phyloP scores from a whole-genome alignment of 2,329 filamentous ascomycete genomes.

The Fusarium secorum region DNA sequence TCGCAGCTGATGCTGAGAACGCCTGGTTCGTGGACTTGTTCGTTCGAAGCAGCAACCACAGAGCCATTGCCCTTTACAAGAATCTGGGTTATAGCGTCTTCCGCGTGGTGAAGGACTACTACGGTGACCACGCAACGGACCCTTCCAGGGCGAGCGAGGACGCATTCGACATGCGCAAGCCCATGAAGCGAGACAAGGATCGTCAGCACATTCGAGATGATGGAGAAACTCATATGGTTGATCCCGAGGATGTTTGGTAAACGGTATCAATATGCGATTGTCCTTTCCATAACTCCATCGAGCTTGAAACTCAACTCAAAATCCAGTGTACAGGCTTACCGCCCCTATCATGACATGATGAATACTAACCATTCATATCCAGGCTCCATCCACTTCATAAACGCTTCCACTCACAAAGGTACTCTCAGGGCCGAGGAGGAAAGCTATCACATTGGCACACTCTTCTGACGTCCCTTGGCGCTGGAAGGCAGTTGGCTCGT shows the following conservation, averaged over 20 bases:
- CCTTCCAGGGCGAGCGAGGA: slow-evolving; percentile 75
- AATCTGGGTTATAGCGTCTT: slow-evolving; percentile 93
- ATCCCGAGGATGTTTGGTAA: slow-evolving; percentile 86
- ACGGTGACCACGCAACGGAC: slow-evolving; percentile 80
- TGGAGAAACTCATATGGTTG: slow-evolving; percentile 80
- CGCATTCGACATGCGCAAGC: slow-evolving; percentile 96
- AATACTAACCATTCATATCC: slow-evolving; percentile 40
- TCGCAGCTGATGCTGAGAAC: slow-evolving; percentile 80
- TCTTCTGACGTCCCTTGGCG: slow-evolving; percentile 54
- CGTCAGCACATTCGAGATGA: slow-evolving; percentile 79
- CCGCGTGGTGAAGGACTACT: slow-evolving; percentile 88
- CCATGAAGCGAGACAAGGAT: slow-evolving; percentile 80
- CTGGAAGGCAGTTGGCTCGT: slow-evolving; percentile 53
- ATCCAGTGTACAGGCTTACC: background rate
- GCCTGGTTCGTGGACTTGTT: slow-evolving; percentile 97
- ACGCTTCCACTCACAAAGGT: slow-evolving; percentile 49
- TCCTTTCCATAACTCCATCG: slow-evolving; percentile 54
- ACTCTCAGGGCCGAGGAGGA: slow-evolving; percentile 48
- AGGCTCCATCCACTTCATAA: slow-evolving; percentile 57
- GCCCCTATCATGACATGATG: background rate
- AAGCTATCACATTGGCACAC: slow-evolving; percentile 47
- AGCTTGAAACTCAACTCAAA: background rate
- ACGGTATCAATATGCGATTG: slow-evolving; percentile 1
- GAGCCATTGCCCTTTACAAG: slow-evolving; percentile 88
- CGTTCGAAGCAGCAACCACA: slow-evolving; percentile 85